Conservation (phyloP, 306 rosid genomes). For the Vicia faba region DNA sequence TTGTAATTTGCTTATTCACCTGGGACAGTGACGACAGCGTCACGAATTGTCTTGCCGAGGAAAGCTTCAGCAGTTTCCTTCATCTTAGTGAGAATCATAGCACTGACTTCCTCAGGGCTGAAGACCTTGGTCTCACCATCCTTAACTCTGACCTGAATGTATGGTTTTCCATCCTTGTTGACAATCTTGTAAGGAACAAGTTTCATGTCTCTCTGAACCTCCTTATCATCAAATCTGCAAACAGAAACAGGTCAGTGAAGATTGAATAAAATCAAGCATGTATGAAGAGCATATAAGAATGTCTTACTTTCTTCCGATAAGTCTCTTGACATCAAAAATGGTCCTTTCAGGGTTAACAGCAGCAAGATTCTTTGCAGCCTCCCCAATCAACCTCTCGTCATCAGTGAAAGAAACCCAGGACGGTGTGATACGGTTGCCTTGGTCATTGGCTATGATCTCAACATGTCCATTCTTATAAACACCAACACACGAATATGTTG, state of each 20-base stretch:
- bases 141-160: conserved; percentile 79
- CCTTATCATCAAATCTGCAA: conserved; percentile 85
- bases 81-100: conserved; percentile 86
- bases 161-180: conserved; percentile 96
- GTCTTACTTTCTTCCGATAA: conserved; percentile 89
- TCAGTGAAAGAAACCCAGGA: conserved; percentile 96
- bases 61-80: conserved; percentile 98
- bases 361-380: conserved; percentile 99
- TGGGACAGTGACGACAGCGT: conserved; percentile 95
- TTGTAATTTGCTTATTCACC: conserved; percentile 48
- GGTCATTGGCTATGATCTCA: conserved; percentile 98
- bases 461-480: conserved; percentile 96
- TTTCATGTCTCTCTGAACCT: conserved; percentile 87
- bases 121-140: conserved; percentile 96
- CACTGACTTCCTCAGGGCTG: conserved; percentile 97
- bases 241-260: conserved; percentile 15
- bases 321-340: conserved; percentile 95
- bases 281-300: neutral
- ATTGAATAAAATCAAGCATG: neutral
- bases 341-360: conserved; percentile 95
- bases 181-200: conserved; percentile 92
- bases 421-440: conserved; percentile 98
- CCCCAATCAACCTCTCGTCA: conserved; percentile 88
- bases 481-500: conserved; percentile 97
- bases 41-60: conserved; percentile 89